Evolutionary conservation across 257 asterid genomes (phyloP), one percentile per base, ranked within the genome.

Genomic region (Solanum neorickii): DNA sequence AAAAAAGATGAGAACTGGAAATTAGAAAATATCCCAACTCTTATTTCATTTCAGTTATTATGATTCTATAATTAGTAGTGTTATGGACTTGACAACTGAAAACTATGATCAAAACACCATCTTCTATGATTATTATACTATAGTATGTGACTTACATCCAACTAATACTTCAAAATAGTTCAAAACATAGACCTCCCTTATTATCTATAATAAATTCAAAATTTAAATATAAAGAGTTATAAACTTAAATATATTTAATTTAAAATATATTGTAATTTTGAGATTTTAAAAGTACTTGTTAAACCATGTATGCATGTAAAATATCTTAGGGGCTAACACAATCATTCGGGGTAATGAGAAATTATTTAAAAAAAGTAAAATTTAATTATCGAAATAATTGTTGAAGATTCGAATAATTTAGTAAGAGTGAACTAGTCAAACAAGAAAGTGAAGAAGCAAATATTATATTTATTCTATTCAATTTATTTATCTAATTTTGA

Each of bases 171-270:
- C 3, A 52, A 52, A 52, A 52, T 2, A 52, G 4, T 52, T 52
- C n/a, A 52, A 52, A 52, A 52, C 11, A 52, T 18, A 52, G 62
- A 52, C 5, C 3, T 52, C 4, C 1, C 1, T 18, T 52, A 52
- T 16, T 18, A 52, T 0, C 0, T 2, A 1, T 16, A n/a, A 52
- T 6, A 0, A 5, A 5, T 66, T 66, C 2, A 65, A 3, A 12
- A 12, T 66, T 66, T 66, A 66, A 66, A n/a, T n/a, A 5, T 20
- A 4, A 12, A 0, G 5, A 52, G 10, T 18, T 18, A 6, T 25
- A 9, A 65, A 65, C 9, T 65, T 11, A 10, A 65, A 3, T 10
- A 5, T 65, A n/a, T 14, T 12, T 65, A n/a, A 12, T 14, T n/a
- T 0, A 11, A 65, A 11, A 65, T 2, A n/a, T 16, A 65, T 25